Evolutionary conservation across 1,139 yeast species (phyloP).

Genomic region (Wickerhamomyces sp.): DNA sequence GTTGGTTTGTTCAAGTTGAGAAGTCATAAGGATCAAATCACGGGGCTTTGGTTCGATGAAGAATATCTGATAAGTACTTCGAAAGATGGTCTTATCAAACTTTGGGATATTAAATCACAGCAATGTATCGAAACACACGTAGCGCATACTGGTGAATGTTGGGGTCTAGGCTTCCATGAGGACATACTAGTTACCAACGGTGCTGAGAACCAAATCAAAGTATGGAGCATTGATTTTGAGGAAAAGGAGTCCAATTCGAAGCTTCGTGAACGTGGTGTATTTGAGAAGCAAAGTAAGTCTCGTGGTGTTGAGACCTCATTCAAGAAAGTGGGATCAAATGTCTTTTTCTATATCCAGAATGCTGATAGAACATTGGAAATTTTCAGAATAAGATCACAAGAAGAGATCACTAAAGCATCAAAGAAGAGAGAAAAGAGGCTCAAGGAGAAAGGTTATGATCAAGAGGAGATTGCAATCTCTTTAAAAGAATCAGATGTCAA

Average conservation of each 20-base stretch:
- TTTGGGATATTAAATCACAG: slow-evolving; percentile 89
- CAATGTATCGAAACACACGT: slow-evolving; percentile 93
- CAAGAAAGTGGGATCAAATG: slow-evolving; percentile 35
- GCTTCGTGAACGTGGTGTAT: slow-evolving; percentile 55
- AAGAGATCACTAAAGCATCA: slow-evolving; percentile 75
- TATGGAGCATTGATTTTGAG: slow-evolving; percentile 65
- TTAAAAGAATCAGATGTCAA: slow-evolving; percentile 51
- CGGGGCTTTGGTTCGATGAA: slow-evolving; percentile 61
- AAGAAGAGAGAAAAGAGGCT: slow-evolving; percentile 77
- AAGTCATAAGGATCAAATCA: slow-evolving; percentile 87
- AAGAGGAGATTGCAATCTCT: slow-evolving; percentile 54
- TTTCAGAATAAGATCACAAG: slow-evolving; percentile 70
- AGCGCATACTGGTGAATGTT: slow-evolving; percentile 91
- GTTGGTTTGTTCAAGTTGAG: slow-evolving; percentile 80
- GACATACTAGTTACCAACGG: slow-evolving; percentile 65
- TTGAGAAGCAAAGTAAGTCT: slow-evolving; percentile 75
- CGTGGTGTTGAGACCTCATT: slow-evolving; percentile 65
- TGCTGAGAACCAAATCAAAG: slow-evolving; percentile 72
- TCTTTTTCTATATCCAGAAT: slow-evolving; percentile 65
- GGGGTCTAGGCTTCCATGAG: slow-evolving; percentile 59
- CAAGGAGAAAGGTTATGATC: slow-evolving; percentile 60
- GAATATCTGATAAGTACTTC: slow-evolving; percentile 73
- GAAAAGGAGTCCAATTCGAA: slow-evolving; percentile 45
- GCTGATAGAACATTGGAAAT: slow-evolving; percentile 79
- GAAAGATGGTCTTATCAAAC: slow-evolving; percentile 84